A percentile compares a stretch with the other conserved stretches of the same genome.
Conservation (phyloP, 2,329 filamentous ascomycete genomes). For the Torrubiella hemipterigena region DNA sequence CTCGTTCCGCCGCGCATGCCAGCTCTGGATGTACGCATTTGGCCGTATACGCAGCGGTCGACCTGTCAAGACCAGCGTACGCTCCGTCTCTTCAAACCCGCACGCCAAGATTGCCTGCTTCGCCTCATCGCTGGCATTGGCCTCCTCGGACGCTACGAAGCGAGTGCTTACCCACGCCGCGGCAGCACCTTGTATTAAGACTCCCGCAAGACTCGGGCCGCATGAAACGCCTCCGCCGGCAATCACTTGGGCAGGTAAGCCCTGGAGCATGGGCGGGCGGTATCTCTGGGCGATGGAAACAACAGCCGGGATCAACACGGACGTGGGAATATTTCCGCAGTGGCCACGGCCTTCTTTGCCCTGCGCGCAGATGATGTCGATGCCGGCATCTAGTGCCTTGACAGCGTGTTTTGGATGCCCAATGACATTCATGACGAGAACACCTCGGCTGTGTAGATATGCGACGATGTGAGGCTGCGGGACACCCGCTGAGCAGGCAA, state of each 20-base stretch:
- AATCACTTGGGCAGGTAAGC: constrained; percentile 64
- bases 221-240: constrained; percentile 82
- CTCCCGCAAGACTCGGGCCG: constrained; percentile 66
- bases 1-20: constrained; percentile 65
- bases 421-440: constrained; percentile 97
- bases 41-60: constrained; percentile 67
- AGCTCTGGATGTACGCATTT: constrained; percentile 72
- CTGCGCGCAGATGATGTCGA: constrained; percentile 86
- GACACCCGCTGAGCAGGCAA: constrained; percentile 81
- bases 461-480: constrained; percentile 64
- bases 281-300: constrained; percentile 71
- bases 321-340: constrained; percentile 76
- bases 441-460: constrained; percentile 63
- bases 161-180: constrained; percentile 92
- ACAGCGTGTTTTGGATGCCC: constrained; percentile 82
- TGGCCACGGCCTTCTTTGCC: constrained; percentile 93
- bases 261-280: constrained; percentile 55
- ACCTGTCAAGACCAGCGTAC: constrained; percentile 74
- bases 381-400: constrained; percentile 76
- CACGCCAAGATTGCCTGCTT: constrained; percentile 74
- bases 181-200: constrained; percentile 75
- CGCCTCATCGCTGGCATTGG: constrained; percentile 67
- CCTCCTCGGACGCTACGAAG: constrained; percentile 79
- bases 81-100: constrained; percentile 64
- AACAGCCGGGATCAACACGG: constrained; percentile 76